Evolutionary conservation across 177 flowering plant genomes (phyloP).

Genomic region (Vitis hybrid): DNA sequence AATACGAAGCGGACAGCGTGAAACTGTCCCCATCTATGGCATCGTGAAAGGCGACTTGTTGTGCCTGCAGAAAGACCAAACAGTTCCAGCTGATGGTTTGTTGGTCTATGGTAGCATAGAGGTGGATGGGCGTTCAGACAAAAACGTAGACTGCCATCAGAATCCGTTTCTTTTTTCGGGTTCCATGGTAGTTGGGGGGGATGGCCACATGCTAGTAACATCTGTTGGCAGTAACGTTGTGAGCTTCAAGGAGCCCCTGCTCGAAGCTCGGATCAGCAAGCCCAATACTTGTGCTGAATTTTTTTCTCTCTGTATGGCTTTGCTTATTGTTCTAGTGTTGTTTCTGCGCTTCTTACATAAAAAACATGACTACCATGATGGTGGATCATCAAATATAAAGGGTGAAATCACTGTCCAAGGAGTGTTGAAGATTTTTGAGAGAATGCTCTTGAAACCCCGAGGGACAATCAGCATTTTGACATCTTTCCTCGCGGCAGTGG

Average conservation of each 20-base stretch:
- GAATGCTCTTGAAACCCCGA: conserved; percentile 8
- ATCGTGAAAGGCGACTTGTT: conserved; percentile 20
- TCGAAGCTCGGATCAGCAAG: conserved; percentile 11
- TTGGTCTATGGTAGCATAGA: conserved; percentile 7
- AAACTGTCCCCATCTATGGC: neutral
- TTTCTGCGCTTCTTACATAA: neutral
- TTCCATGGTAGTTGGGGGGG: conserved; percentile 15
- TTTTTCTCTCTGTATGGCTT: conserved; percentile 8
- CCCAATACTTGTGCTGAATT: conserved; percentile 11
- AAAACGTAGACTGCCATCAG: conserved; percentile 1
- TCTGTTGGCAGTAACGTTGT: conserved; percentile 8
- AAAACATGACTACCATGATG: neutral
- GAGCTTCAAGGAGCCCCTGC: neutral
- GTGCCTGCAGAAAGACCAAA: conserved; percentile 10
- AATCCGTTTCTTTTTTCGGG: conserved; percentile 22
- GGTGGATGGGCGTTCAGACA: conserved; percentile 13
- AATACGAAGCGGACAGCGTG: neutral
- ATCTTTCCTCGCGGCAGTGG: neutral
- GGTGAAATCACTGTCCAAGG: conserved; percentile 4
- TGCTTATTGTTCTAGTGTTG: conserved; percentile 13
- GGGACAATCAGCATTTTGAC: conserved; percentile 10
- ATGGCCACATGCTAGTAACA: conserved; percentile 18
- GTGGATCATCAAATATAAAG: conserved; percentile 9
- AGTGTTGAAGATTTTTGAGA: conserved; percentile 10
- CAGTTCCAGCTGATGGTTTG: conserved; percentile 27